Conservation (phyloP, 176 grass and related monocot species). For the Hordeum marinum region DNA sequence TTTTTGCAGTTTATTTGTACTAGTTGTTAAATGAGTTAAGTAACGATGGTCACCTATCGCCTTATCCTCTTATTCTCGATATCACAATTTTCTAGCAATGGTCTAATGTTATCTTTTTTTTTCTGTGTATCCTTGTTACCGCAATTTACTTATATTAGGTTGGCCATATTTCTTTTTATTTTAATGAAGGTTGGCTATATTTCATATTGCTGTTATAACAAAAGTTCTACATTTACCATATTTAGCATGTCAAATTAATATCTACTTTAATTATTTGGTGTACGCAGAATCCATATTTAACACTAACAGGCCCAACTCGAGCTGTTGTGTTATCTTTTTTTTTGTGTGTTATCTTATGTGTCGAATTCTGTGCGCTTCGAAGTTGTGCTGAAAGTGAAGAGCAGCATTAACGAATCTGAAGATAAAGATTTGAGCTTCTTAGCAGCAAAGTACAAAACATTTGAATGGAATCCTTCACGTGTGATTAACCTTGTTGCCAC, state of each 20-base stretch:
- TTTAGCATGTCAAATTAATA: background rate
- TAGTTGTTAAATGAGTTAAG: background rate
- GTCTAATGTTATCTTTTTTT: too few relatives aligned
- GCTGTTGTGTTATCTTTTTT: background rate
- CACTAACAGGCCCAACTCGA: background rate
- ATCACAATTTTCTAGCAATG: too few relatives aligned
- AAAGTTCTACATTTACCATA: background rate
- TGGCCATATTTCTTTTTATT: background rate
- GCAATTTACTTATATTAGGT: too few relatives aligned
- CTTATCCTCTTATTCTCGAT: too few relatives aligned
- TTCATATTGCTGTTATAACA: background rate
- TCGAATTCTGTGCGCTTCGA: background rate
- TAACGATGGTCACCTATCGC: background rate
- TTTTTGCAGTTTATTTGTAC: background rate
- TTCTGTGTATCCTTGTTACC: too few relatives aligned
- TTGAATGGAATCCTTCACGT: background rate
- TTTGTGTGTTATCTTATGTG: background rate
- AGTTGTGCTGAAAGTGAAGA: background rate
- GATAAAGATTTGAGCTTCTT: background rate
- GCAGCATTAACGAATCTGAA: background rate
- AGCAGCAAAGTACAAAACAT: background rate
- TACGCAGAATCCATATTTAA: background rate
- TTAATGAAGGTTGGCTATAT: background rate
- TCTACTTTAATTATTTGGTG: background rate
- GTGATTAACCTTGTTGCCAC: background rate